Evolutionary conservation across 2,329 filamentous ascomycete genomes (phyloP).

Genomic region (Zopfia rhizophila): DNA sequence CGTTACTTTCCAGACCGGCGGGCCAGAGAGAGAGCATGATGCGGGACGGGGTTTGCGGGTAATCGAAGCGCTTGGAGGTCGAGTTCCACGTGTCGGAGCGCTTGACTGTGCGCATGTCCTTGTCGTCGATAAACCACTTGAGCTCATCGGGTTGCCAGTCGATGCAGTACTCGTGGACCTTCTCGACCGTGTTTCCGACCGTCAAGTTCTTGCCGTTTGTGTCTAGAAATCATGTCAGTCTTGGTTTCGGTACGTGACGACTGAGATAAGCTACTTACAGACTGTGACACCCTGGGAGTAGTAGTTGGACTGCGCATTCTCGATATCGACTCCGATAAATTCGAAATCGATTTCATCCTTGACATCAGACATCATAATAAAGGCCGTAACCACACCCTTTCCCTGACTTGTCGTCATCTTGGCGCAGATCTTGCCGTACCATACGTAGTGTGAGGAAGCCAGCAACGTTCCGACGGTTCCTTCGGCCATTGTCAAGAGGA

Average conservation of each 20-base stretch:
- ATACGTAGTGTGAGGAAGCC: conserved; percentile 86
- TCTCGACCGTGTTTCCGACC: conserved; percentile 74
- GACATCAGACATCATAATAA: conserved; percentile 93
- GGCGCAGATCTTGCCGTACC: conserved; percentile 94
- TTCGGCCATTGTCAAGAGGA: conserved; percentile 89
- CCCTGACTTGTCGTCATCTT: conserved; percentile 86
- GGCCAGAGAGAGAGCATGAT: conserved; percentile 97
- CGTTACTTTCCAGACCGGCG: conserved; percentile 82
- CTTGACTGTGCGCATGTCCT: conserved; percentile 77
- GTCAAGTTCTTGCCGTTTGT: conserved; percentile 78
- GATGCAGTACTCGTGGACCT: conserved; percentile 91
- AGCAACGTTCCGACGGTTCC: conserved; percentile 88
- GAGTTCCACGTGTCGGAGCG: conserved; percentile 86
- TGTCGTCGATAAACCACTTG: conserved; percentile 87
- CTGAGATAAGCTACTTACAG: conserved; percentile 70
- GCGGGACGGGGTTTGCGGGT: conserved; percentile 89
- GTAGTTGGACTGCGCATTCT: conserved; percentile 89
- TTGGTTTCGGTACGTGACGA: background rate
- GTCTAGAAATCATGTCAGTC: conserved; percentile 63
- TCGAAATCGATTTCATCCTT: conserved; percentile 99
- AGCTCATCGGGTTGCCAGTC: conserved; percentile 90
- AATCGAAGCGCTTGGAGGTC: conserved; percentile 83
- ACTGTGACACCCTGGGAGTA: conserved; percentile 94
- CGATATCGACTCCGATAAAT: conserved; percentile 83
- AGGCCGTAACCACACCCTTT: conserved; percentile 92